Conservation (phyloP, 2,329 filamentous ascomycete species). For the Colletotrichum trifolii region DNA sequence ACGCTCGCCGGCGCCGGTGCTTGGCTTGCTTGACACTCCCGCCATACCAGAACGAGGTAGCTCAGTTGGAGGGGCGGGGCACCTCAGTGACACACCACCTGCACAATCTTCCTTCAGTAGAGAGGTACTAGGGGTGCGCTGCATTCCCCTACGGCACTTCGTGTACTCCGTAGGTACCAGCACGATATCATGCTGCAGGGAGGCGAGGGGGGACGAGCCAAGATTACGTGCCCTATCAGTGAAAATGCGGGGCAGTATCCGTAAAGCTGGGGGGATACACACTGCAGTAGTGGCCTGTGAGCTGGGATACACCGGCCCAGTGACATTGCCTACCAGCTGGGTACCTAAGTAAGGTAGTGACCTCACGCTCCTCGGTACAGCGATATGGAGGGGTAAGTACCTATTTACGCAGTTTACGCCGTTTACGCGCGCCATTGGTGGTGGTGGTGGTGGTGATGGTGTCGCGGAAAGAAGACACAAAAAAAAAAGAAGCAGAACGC, state of each 20-base stretch:
- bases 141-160: no score
- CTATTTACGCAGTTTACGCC: slow-evolving; percentile 32
- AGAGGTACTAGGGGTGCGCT: no score
- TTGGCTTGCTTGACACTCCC: neutral
- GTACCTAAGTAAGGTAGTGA: neutral
- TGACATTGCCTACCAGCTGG: no score
- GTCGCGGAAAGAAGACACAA: no score
- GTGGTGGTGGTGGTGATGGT: no score
- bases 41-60: slow-evolving; percentile 5
- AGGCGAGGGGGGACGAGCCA: slow-evolving; percentile 14
- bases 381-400: slow-evolving; percentile 21
- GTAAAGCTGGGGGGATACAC: slow-evolving; percentile 19
- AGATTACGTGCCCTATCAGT: slow-evolving; percentile 23
- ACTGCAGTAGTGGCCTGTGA: no score
- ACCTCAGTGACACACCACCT: no score
- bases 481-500: no score
- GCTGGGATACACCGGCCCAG: no score
- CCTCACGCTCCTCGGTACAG: slow-evolving; percentile 14
- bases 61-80: no score
- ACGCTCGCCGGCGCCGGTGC: slow-evolving; percentile 5
- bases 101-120: no score
- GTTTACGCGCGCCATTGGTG: neutral
- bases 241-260: slow-evolving; percentile 24
- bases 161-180: no score
- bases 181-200: neutral